Percentiles rank a stretch among this genome's conserved stretches.
phyloP scores from a whole-genome alignment of 164 flowering plant species.

The Chimonanthus praecox region DNA sequence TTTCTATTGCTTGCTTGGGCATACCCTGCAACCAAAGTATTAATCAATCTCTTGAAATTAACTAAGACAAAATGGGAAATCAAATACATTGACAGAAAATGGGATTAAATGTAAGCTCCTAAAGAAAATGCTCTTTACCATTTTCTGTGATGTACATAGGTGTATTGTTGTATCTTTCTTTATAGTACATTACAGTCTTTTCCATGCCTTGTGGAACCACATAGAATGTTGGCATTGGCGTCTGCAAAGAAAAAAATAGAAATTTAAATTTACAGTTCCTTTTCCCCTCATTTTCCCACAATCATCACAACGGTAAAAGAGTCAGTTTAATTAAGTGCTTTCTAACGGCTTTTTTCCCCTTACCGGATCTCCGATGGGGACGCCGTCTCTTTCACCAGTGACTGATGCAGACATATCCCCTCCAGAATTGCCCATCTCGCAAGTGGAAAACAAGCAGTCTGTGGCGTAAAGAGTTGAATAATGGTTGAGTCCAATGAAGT shows the following conservation, averaged over 20 bases:
- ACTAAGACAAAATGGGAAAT: neutral
- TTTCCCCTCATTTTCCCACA: neutral
- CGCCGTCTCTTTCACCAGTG: slow-evolving; percentile 13
- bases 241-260: slow-evolving; percentile 1
- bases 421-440: neutral
- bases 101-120: no score
- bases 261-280: neutral
- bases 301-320: neutral
- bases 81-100: no score
- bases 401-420: neutral
- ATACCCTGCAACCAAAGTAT: neutral
- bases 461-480: slow-evolving; percentile 15
- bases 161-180: slow-evolving; percentile 15
- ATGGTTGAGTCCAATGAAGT: slow-evolving; percentile 34
- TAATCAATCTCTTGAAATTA: no score
- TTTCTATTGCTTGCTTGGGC: neutral
- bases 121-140: slow-evolving; percentile 10
- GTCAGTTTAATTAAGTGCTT: no score
- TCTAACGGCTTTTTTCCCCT: neutral
- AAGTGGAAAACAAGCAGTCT: slow-evolving; percentile 18
- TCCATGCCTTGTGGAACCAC: slow-evolving; percentile 17
- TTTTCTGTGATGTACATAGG: slow-evolving; percentile 26
- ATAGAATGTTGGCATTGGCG: slow-evolving; percentile 6
- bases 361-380: slow-evolving; percentile 19
- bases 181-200: slow-evolving; percentile 7